Percentiles rank a stretch among this genome's conserved stretches.
phyloP scores from a whole-genome alignment of 169 alveolate species.

The Plasmodium adleri region DNA sequence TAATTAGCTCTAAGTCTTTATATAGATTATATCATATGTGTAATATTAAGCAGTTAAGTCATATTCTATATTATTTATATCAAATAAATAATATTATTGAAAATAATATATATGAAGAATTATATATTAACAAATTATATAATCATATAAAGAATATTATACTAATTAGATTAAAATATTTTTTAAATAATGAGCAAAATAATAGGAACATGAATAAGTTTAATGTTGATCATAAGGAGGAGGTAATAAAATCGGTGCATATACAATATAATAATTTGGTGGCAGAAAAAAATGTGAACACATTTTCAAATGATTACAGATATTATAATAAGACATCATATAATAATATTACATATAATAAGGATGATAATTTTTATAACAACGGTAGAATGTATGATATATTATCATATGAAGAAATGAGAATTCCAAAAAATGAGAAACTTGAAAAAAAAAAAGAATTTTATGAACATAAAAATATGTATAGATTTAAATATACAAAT shows the following conservation, averaged over 20 bases:
- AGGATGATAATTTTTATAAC: neutral
- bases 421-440: neutral
- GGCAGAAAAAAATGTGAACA: neutral
- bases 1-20: slow-evolving; percentile 26
- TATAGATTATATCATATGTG: slow-evolving; percentile 12
- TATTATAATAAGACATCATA: neutral
- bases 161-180: slow-evolving; percentile 14
- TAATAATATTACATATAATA: neutral
- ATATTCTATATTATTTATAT: slow-evolving; percentile 38
- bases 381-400: neutral
- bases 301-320: neutral
- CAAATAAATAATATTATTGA: slow-evolving; percentile 48
- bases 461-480: too few relatives aligned
- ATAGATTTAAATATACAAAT: neutral
- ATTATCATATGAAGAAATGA: neutral
- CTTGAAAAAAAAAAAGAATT: neutral
- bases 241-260: neutral
- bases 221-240: neutral
- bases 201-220: neutral
- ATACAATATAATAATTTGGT: too few relatives aligned
- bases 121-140: slow-evolving; percentile 29
- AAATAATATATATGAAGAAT: slow-evolving; percentile 39
- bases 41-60: slow-evolving; percentile 14
- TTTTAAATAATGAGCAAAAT: neutral
- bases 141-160: slow-evolving; percentile 28